Conservation (phyloP, 345 rosid genomes). For the Brassica incana region DNA sequence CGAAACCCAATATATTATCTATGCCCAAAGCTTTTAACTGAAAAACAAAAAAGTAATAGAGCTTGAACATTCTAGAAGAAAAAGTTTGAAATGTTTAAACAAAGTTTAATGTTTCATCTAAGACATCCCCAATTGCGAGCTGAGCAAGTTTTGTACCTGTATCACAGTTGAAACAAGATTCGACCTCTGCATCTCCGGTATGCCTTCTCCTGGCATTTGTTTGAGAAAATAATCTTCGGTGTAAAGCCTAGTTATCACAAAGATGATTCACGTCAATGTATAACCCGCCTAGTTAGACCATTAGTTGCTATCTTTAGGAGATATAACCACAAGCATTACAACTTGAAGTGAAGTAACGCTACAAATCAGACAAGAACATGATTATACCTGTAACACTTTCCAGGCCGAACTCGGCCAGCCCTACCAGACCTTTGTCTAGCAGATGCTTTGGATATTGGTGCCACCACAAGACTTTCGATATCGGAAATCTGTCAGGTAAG, state of each 20-base stretch:
- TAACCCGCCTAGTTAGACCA: neutral
- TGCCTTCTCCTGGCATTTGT: slow-evolving; percentile 81
- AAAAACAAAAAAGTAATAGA: slow-evolving; percentile 3
- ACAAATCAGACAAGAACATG: slow-evolving; percentile 8
- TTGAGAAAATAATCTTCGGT: slow-evolving; percentile 81
- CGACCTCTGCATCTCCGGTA: slow-evolving; percentile 96
- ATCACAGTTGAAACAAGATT: slow-evolving; percentile 86
- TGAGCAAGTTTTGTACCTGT: slow-evolving; percentile 56
- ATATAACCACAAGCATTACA: neutral
- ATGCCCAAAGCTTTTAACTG: slow-evolving; percentile 94
- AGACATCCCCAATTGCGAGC: neutral
- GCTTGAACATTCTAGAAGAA: neutral
- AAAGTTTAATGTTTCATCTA: neutral
- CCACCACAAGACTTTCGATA: slow-evolving; percentile 87
- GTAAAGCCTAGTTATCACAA: slow-evolving; percentile 59
- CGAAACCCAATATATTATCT: slow-evolving; percentile 90
- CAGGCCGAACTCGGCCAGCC: slow-evolving; percentile 95
- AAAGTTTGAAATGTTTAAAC: neutral
- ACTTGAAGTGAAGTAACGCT: neutral
- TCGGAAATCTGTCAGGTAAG: slow-evolving; percentile 66
- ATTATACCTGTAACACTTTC: slow-evolving; percentile 89
- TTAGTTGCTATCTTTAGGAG: neutral
- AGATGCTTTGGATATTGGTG: slow-evolving; percentile 96
- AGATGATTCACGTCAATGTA: neutral
- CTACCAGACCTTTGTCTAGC: slow-evolving; percentile 98